phyloP scores from a whole-genome alignment of 768 basidiomycete genomes.

The Suillus spraguei region DNA sequence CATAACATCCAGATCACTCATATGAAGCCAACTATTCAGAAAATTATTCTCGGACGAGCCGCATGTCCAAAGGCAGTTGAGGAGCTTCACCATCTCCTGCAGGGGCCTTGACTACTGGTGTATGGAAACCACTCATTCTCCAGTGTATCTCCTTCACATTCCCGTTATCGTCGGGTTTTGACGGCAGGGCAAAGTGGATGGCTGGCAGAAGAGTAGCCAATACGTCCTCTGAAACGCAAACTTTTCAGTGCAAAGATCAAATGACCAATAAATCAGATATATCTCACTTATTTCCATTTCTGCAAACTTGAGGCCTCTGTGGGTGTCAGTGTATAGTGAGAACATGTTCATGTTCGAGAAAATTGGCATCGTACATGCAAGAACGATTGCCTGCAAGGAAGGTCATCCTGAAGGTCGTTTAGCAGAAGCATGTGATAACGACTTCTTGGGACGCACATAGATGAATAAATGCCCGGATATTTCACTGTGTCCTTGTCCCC shows the following conservation, averaged over 20 bases:
- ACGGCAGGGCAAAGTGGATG: constrained; percentile 28
- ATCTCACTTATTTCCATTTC: constrained; percentile 51
- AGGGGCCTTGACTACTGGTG: constrained; percentile 28
- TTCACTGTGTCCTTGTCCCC: constrained; percentile 17
- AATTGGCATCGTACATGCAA: constrained; percentile 39
- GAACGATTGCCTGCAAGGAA: constrained; percentile 50
- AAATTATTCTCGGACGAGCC: not conserved
- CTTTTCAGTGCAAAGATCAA: not conserved
- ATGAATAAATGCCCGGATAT: constrained; percentile 46
- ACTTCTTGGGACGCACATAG: constrained; percentile 37
- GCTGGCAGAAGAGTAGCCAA: constrained; percentile 27
- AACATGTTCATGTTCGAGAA: not conserved
- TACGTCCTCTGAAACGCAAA: constrained; percentile 24
- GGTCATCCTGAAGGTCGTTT: constrained; percentile 38
- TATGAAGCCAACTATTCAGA: constrained; percentile 26
- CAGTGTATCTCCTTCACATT: constrained; percentile 27
- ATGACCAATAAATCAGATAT: not conserved
- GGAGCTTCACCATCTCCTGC: constrained; percentile 25
- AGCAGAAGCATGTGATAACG: not conserved
- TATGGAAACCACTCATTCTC: constrained; percentile 28
- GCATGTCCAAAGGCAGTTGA: constrained; percentile 22
- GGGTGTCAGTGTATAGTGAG: not conserved
- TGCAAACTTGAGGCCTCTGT: constrained; percentile 45
- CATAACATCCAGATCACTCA: constrained; percentile 22
- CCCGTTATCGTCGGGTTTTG: constrained; percentile 13